Evolutionary conservation across 1,139 yeast genomes (phyloP).

Genomic region (Geotrichum bryndzae): DNA sequence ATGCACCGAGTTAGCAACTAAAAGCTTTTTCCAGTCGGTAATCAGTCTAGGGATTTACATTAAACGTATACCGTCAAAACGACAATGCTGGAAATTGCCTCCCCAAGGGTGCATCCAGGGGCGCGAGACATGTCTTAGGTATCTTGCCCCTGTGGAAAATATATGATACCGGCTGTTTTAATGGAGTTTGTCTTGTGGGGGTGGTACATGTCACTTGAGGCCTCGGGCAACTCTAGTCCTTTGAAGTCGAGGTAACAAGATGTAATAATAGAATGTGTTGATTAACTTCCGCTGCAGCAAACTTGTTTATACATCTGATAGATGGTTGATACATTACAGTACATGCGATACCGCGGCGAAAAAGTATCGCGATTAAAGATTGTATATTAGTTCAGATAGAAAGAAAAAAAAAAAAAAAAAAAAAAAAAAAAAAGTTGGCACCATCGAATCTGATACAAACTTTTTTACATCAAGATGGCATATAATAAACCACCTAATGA

Average conservation of each 20-base stretch:
- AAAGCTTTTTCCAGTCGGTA: background rate
- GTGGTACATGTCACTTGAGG: background rate
- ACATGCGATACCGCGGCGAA: background rate
- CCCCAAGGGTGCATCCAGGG: background rate
- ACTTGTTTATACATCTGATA: background rate
- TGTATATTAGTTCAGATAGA: no score
- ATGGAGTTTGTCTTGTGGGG: background rate
- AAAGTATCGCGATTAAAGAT: no score
- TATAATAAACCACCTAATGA: no score
- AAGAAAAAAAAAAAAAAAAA: no score
- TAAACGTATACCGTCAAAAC: background rate
- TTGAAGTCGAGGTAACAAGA: background rate
- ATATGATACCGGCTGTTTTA: background rate
- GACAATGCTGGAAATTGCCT: background rate
- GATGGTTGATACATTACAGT: background rate
- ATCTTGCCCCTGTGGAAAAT: background rate
- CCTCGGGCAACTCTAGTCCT: background rate
- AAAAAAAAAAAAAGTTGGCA: no score
- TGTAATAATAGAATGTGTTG: no score
- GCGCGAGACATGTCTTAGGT: background rate
- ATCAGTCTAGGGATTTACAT: background rate
- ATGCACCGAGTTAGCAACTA: background rate
- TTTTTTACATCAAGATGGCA: no score
- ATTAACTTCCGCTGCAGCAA: no score
- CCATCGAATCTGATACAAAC: no score